A percentile compares a stretch with the other conserved stretches of the same genome.
Evolutionary conservation across 257 asterid species (phyloP).

Genomic region (Nicotiana sylvestris): DNA sequence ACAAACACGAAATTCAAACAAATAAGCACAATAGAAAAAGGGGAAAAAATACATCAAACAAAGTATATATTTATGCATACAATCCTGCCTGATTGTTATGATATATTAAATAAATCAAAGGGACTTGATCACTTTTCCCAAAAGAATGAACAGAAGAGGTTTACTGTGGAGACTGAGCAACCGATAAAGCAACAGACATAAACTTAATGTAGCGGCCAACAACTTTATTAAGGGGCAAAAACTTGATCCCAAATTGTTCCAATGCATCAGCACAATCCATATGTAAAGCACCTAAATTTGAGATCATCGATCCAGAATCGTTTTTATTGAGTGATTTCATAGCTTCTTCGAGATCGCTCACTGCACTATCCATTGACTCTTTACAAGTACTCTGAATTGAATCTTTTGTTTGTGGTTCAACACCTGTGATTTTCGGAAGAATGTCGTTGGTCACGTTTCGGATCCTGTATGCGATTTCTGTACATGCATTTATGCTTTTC

Average conservation of each 20-base stretch:
- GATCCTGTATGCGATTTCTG: background rate
- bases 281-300: background rate
- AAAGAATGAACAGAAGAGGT: background rate
- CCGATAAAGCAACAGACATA: constrained; percentile 17
- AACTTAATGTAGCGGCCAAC: background rate
- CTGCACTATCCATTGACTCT: constrained; percentile 1
- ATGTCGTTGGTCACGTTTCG: background rate
- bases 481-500: constrained; percentile 7
- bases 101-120: too few species aligned
- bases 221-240: background rate
- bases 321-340: background rate
- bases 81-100: too few species aligned
- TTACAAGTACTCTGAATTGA: background rate
- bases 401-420: background rate
- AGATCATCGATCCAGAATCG: background rate
- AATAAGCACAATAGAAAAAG: too few species aligned
- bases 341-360: background rate
- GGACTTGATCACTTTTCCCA: too few species aligned
- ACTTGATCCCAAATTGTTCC: constrained; percentile 4
- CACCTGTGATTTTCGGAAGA: background rate
- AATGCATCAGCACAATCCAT: constrained; percentile 24
- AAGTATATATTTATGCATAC: too few species aligned
- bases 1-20: too few species aligned
- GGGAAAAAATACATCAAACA: too few species aligned
- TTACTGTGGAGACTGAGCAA: background rate